Base-by-base conservation (phyloP, 2,329 filamentous ascomycete species). In the Diaporthe eres region DNA sequence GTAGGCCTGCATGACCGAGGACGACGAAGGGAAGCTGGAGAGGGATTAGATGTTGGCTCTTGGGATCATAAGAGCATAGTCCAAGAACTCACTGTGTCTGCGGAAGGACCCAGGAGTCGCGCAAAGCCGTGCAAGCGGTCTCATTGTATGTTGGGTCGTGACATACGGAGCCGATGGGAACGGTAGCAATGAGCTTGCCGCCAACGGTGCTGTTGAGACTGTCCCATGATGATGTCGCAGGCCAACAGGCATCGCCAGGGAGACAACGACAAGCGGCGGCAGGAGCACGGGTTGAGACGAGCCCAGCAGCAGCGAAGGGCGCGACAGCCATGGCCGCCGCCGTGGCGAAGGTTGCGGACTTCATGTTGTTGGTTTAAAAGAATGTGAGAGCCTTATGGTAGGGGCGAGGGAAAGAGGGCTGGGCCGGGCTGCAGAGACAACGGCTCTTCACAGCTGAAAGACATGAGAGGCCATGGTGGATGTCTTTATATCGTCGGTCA, bases 171-270 rank as follows among this genome's bases (percentile, higher is more conserved):
- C 84, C 89, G 22, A 90, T 80, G 4, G 89, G 89, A 0, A 86
- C 80, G 0, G 87, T 89, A 2, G 84, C 84, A 19, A 91, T 83
- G 51, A 91, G 81, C 19, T 82, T 82, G 4, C 89, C 89, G 15
- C 81, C 81, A n/a, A 91, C 81, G 2, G 88, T 86, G 25, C 79
- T 58, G 78, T 91, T 91, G 76, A 91, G 84, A 2, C 76, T 71
- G 19, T 79, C 77, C 89, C 89, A 91, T 25, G 80, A 79, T 22
- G 77, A 44, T 4, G 73, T 28, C 1, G 82, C 82, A 0, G 89
- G 89, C 89, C 89, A 91, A 80, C 86, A 88, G 4, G 78, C 22
- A 71, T 90, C 87, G 13, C 85, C 85, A 1, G 47, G 47, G 31
- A 68, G 47, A 39, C 31, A 68, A 68, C 34, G 65, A 28, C 65